Evolutionary conservation across 257 asterid genomes (phyloP), one percentile per base, ranked within the genome.

Genomic region (Solanum chilense): DNA sequence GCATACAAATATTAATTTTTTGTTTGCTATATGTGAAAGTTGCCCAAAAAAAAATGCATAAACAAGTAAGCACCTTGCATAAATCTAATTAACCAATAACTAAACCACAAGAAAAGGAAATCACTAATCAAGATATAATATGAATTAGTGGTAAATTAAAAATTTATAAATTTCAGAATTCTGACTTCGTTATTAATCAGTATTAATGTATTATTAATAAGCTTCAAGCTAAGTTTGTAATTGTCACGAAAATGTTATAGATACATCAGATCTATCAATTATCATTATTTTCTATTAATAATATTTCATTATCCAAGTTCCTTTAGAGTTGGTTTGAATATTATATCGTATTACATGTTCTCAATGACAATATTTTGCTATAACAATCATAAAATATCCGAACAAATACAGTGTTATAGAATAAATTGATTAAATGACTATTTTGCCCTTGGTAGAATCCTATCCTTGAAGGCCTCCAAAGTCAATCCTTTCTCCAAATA

Each of bases 401-500:
- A 25, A 64, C 71, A 64, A 64, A 64, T 23, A 60, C 14, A 9
- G 23, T 2, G 14, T 10, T 11, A 5, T 64, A 3, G 5, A 31
- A 7, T 12, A 31, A 13, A 31, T 8, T 16, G 44, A 9, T 15
- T 7, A 70, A 3, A 31, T 9, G 12, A 5, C 56, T 75, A 75
- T 41, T 75, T 41, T 75, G 11, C 35, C 82, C 11, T 75, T 75
- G 82, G 20, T 7, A 41, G 58, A 23, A 75, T 75, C 21, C 56
- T 75, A 23, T 39, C 82, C 88, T 89, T 93, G 75, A 95, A 91
- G 44, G 69, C 88, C 83, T 92, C 90, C 88, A 90, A 87, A 49
- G 91, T 87, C 62, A 93, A 76, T 37, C 92, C 96, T 92, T 88
- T 92, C 86, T 95, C 93, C 69, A 94, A 90, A 90, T 91, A 94